These are phyloP conservation scores for Claviceps monticola DNA, from an alignment of 2,329 filamentous ascomycete genomes.

Conservation along the genomic window DNA sequence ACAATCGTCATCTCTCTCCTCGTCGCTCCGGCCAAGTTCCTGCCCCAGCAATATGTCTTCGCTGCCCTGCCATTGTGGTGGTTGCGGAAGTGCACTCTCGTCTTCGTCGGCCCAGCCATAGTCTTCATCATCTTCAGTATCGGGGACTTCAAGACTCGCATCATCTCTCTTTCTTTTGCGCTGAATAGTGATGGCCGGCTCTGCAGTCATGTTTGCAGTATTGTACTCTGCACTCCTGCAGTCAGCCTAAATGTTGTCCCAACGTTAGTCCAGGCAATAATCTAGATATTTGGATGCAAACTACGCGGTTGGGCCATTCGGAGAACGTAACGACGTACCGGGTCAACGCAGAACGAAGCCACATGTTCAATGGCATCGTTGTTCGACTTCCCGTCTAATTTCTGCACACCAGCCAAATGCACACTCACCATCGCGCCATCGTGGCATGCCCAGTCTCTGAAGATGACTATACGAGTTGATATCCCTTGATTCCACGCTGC, in stretches of 20 bases:
- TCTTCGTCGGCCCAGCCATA: conserved; percentile 60
- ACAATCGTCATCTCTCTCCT: conserved; percentile 11
- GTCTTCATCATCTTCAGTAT: conserved; percentile 54
- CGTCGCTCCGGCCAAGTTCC: conserved; percentile 27
- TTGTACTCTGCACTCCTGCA: conserved; percentile 28
- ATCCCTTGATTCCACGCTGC: conserved; percentile 70
- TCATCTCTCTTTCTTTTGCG: conserved; percentile 51
- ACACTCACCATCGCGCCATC: conserved; percentile 32
- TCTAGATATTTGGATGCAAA: neutral
- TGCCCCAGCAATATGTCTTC: conserved; percentile 46
- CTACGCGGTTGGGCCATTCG: neutral
- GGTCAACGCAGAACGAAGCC: conserved; percentile 35
- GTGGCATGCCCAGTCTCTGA: conserved; percentile 57
- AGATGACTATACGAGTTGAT: conserved; percentile 59
- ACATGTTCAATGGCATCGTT: conserved; percentile 26
- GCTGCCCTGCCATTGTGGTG: conserved; percentile 55
- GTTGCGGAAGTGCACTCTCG: conserved; percentile 44
- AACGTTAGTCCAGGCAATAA: neutral
- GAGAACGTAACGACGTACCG: conserved; percentile 20
- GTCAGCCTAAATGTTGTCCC: conserved; percentile 23
- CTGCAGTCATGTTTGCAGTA: conserved; percentile 16
- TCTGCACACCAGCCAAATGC: conserved; percentile 51
- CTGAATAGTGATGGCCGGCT: conserved; percentile 23
- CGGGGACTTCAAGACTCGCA: conserved; percentile 44
- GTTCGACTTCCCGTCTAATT: conserved; percentile 40